Percentiles rank a stretch among this genome's conserved stretches.
phyloP scores from a whole-genome alignment of 1,284 basidiomycete genomes.

The Cutaneotrichosporon cutaneum region DNA sequence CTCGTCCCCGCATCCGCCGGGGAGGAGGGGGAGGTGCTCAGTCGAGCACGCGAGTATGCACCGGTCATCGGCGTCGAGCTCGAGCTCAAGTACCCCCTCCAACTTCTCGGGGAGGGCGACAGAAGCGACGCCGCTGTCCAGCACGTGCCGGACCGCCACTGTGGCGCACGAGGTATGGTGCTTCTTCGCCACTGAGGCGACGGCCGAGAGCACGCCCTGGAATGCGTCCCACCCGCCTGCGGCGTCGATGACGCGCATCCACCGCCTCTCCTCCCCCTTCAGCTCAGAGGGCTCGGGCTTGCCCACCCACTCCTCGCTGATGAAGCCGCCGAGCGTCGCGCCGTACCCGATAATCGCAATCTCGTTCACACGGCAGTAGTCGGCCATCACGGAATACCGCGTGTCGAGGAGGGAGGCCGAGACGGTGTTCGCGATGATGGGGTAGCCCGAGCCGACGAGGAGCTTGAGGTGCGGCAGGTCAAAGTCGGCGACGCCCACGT shows the following conservation, averaged over 20 bases:
- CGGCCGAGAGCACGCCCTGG: conserved; percentile 18
- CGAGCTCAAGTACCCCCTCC: not conserved
- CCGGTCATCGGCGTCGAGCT: conserved; percentile 8
- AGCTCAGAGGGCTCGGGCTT: conserved; percentile 13
- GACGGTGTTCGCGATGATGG: conserved; percentile 22
- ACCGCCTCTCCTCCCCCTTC: conserved; percentile 6
- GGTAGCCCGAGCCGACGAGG: conserved; percentile 19
- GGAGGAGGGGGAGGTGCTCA: not conserved
- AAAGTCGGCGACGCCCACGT: conserved; percentile 28
- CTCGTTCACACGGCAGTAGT: conserved; percentile 16
- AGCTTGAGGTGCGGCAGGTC: conserved; percentile 28
- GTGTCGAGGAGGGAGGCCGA: conserved; percentile 25
- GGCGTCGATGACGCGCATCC: conserved; percentile 25
- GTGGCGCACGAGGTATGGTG: conserved; percentile 16
- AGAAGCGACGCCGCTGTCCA: conserved; percentile 20
- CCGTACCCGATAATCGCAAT: conserved; percentile 27
- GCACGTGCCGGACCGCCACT: conserved; percentile 23
- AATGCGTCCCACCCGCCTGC: conserved; percentile 28
- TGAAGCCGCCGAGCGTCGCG: conserved; percentile 23
- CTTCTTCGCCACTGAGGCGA: conserved; percentile 19
- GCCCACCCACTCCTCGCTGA: conserved; percentile 24
- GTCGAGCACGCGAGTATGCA: not conserved
- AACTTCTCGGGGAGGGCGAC: conserved; percentile 3
- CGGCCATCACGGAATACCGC: conserved; percentile 21
- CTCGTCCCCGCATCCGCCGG: conserved; percentile 10